Evolutionary conservation across 176 grass and related monocot species (phyloP), one percentile per base, ranked within the genome.

Genomic region (Hordeum marinum): DNA sequence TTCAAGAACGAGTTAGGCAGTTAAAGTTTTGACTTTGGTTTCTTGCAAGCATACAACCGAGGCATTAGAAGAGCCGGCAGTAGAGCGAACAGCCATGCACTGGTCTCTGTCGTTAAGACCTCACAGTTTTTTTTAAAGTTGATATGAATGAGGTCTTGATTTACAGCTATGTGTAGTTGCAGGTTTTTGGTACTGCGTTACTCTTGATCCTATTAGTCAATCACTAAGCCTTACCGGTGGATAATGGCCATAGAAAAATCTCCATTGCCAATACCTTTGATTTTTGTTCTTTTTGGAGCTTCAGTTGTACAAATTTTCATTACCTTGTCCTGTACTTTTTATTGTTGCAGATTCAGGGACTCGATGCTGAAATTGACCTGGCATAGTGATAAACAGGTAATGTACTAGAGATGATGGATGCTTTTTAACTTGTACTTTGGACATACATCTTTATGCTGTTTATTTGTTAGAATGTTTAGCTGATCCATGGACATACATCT

Each of bases 281-380:
- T n/a, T n/a, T n/a, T n/a, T n/a, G n/a, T n/a, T n/a, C n/a, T 2
- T 60, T 89, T 43, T 63, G 68, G 80, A 60, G 61, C 74, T 75
- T 79, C 31, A 40, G 25, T 82, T 88, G 72, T n/a, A 32, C 42
- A 83, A 71, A 20, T 37, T 67, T 68, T 72, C 40, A 63, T 40
- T 55, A 63, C 55, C 52, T 84, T 80, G 41, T 58, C 58, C 46
- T 77, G 58, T 60, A 79, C 77, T 76, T 87, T 83, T 50, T 45
- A 40, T 68, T 99, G 75, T 74, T 96, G 65, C 96, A 99, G 96
- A 72, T 99, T 99, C 84, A 94, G 83, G 83, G 97, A 99, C 17
- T 94, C 94, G 15, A 94, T 99, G 87, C 64, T 90, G 90, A 79
- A 29, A 52, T 94, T 99, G 85, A 90, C 82, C 21, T 86, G 85